phyloP scores from a whole-genome alignment of 2,329 filamentous ascomycete genomes.

The Cercospora berteroae region DNA sequence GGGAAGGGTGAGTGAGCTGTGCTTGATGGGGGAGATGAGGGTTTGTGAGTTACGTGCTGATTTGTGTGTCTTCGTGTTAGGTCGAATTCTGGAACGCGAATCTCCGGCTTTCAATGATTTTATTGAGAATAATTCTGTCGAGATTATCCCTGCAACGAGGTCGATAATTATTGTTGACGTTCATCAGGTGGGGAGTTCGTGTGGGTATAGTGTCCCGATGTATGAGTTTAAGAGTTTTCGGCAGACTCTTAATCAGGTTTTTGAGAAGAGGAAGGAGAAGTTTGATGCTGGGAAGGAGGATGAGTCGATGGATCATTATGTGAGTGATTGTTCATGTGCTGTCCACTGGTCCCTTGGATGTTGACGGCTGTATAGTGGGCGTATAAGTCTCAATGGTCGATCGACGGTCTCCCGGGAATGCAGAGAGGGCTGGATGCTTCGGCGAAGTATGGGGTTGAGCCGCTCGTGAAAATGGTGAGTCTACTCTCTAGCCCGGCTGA shows the following conservation, averaged over 20 bases:
- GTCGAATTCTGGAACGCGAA: slow-evolving; percentile 41
- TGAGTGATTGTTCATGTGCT: neutral
- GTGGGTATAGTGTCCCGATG: slow-evolving; percentile 46
- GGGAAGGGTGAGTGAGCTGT: slow-evolving; percentile 34
- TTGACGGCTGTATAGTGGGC: slow-evolving; percentile 36
- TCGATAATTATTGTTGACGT: slow-evolving; percentile 45
- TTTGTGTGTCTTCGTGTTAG: slow-evolving; percentile 4
- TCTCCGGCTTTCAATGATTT: slow-evolving; percentile 38
- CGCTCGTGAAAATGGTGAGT: slow-evolving; percentile 46
- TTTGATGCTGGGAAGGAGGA: slow-evolving; percentile 39
- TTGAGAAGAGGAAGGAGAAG: slow-evolving; percentile 41
- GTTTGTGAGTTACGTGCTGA: slow-evolving; percentile 35
- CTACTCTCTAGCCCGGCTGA: no score
- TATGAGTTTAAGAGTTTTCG: slow-evolving; percentile 46
- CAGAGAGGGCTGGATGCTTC: slow-evolving; percentile 40
- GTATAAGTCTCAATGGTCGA: slow-evolving; percentile 44
- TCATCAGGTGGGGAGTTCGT: slow-evolving; percentile 45
- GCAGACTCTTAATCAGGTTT: slow-evolving; percentile 43
- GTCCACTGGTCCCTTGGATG: neutral
- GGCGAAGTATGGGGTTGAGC: slow-evolving; percentile 39
- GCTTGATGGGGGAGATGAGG: slow-evolving; percentile 40
- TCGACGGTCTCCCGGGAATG: slow-evolving; percentile 48
- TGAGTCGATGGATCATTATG: slow-evolving; percentile 43
- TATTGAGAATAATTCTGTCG: slow-evolving; percentile 36
- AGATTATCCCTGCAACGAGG: slow-evolving; percentile 40